A percentile compares a stretch with the other conserved stretches of the same genome.
Evolutionary conservation across 148 eudicot genomes (phyloP).

Genomic region (Chenopodium formosanum): DNA sequence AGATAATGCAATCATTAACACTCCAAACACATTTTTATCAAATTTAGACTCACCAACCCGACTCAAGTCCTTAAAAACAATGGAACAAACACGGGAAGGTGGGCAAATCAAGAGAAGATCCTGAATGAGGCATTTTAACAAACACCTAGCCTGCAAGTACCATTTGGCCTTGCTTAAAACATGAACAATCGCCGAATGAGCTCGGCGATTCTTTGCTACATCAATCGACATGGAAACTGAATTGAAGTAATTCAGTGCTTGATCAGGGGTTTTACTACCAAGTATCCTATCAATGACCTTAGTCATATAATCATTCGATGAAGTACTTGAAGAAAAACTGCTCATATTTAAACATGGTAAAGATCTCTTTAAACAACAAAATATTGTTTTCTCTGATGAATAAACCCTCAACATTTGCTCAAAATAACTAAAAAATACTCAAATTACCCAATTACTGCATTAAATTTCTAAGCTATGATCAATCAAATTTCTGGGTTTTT

Average conservation of each 20-base stretch:
- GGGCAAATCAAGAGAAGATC: conserved; percentile 41
- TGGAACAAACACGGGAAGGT: conserved; percentile 44
- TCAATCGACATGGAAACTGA: conserved; percentile 38
- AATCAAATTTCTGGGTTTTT: conserved; percentile 9
- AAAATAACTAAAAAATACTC: background rate
- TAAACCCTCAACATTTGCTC: conserved; percentile 45
- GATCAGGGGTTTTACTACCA: conserved; percentile 42
- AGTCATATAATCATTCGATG: conserved; percentile 30
- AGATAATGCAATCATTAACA: conserved; percentile 54
- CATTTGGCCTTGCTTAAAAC: conserved; percentile 43
- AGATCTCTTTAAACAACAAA: conserved; percentile 9
- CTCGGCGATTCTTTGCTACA: conserved; percentile 40
- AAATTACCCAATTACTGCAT: conserved; percentile 1
- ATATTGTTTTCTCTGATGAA: conserved; percentile 26
- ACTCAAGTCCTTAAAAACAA: conserved; percentile 49
- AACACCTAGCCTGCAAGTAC: conserved; percentile 67
- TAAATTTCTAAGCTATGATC: background rate
- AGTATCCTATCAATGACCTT: conserved; percentile 44
- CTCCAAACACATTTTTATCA: conserved; percentile 54
- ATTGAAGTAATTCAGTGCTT: conserved; percentile 52
- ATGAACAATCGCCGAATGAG: conserved; percentile 50
- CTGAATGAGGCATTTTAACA: conserved; percentile 67
- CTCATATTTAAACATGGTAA: conserved; percentile 18
- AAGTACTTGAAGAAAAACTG: conserved; percentile 20
- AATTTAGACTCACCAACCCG: conserved; percentile 30